Evolutionary conservation across 257 asterid genomes (phyloP).

Genomic region (Nicotiana undulata): DNA sequence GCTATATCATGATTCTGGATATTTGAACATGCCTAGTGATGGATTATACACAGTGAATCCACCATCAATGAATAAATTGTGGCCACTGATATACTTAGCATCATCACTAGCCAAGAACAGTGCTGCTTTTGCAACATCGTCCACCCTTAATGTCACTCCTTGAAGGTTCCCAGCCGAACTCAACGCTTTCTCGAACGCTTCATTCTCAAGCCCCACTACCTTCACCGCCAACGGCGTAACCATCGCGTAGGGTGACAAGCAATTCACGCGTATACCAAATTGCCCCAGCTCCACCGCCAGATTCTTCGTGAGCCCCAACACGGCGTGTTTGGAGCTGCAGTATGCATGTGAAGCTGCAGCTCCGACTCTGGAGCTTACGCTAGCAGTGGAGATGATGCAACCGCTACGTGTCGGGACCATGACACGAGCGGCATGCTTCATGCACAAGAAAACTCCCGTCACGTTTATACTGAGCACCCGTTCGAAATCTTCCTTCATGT

Average conservation of each 20-base stretch:
- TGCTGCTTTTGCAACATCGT: conserved; percentile 46
- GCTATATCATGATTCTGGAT: conserved; percentile 17
- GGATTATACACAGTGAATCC: conserved; percentile 34
- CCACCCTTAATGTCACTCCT: conserved; percentile 25
- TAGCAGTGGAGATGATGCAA: conserved; percentile 37
- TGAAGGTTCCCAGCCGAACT: conserved; percentile 22
- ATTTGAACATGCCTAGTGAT: conserved; percentile 12
- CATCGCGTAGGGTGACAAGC: conserved; percentile 36
- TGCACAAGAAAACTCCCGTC: conserved; percentile 44
- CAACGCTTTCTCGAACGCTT: conserved; percentile 18
- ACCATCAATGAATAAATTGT: conserved; percentile 48
- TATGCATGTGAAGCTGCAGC: conserved; percentile 41
- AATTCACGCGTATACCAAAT: conserved; percentile 45
- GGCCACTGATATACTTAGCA: conserved; percentile 48
- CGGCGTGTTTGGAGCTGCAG: conserved; percentile 47
- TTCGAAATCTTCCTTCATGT: conserved; percentile 25
- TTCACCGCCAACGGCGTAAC: conserved; percentile 32
- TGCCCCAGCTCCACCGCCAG: conserved; percentile 45
- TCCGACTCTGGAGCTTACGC: conserved; percentile 28
- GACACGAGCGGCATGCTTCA: conserved; percentile 51
- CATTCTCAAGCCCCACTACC: conserved; percentile 22
- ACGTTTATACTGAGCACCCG: conserved; percentile 32
- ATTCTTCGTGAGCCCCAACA: conserved; percentile 41
- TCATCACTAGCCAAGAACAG: conserved; percentile 51
- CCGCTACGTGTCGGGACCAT: conserved; percentile 44